Evolutionary conservation across 805 yeast species (phyloP).

Genomic region (Candida chilensis): DNA sequence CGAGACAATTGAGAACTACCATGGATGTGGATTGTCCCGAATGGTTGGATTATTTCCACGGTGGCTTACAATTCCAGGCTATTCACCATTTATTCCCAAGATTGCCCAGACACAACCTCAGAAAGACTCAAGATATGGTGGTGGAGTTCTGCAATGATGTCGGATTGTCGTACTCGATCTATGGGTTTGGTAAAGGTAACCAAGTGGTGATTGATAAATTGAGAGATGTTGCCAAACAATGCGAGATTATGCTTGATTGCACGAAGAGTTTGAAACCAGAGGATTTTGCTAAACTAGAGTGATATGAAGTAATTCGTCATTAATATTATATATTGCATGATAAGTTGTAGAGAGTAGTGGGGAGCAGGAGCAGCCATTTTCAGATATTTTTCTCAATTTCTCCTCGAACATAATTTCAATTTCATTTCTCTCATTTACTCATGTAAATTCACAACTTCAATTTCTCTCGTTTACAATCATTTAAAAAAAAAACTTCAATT

Average conservation of each 20-base stretch:
- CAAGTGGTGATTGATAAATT: conserved; percentile 58
- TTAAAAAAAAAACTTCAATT: too few species aligned
- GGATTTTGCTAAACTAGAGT: conserved; percentile 10
- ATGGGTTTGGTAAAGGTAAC: conserved; percentile 79
- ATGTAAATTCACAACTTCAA: too few species aligned
- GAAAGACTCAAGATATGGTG: conserved; percentile 65
- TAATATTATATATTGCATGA: too few species aligned
- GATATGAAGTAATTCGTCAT: too few species aligned
- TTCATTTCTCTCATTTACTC: too few species aligned
- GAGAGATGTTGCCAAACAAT: conserved; percentile 74
- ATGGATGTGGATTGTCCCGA: conserved; percentile 94
- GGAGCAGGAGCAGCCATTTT: too few species aligned
- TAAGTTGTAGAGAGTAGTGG: too few species aligned
- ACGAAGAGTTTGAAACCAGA: conserved; percentile 54
- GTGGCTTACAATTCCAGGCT: conserved; percentile 89
- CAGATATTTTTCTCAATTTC: too few species aligned
- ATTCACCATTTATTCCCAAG: conserved; percentile 87
- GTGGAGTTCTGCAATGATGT: conserved; percentile 67
- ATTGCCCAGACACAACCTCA: conserved; percentile 78
- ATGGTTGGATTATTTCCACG: conserved; percentile 87
- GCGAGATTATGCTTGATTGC: conserved; percentile 67
- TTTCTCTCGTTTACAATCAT: too few species aligned
- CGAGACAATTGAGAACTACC: conserved; percentile 79
- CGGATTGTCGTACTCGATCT: conserved; percentile 73
- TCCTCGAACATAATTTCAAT: too few species aligned